phyloP scores from a whole-genome alignment of 2,329 filamentous ascomycete genomes.

The Paecilomyces sp. region DNA sequence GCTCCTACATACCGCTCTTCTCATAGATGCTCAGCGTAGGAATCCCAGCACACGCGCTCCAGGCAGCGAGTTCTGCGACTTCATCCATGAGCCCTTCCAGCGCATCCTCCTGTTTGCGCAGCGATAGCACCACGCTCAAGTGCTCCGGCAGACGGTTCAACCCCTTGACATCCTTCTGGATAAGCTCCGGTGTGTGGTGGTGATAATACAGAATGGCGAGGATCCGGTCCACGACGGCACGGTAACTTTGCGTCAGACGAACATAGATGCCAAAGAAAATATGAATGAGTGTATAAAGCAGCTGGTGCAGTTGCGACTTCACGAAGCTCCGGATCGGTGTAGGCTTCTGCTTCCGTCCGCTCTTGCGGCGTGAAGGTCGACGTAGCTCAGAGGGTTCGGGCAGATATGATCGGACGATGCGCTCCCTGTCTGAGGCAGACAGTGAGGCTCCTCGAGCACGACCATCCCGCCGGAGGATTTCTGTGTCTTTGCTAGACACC shows the following conservation, averaged over 20 bases:
- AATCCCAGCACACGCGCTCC: slow-evolving; percentile 87
- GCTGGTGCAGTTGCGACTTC: slow-evolving; percentile 35
- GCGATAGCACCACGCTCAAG: slow-evolving; percentile 76
- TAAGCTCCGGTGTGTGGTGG: slow-evolving; percentile 88
- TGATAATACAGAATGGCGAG: slow-evolving; percentile 87
- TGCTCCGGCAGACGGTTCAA: slow-evolving; percentile 73
- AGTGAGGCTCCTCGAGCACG: slow-evolving; percentile 35
- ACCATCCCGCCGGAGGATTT: slow-evolving; percentile 32
- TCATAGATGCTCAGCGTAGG: slow-evolving; percentile 87
- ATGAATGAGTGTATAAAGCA: slow-evolving; percentile 50
- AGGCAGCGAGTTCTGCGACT: slow-evolving; percentile 83
- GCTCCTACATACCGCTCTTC: slow-evolving; percentile 60
- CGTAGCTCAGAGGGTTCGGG: slow-evolving; percentile 35
- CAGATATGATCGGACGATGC: slow-evolving; percentile 46
- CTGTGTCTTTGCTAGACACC: slow-evolving; percentile 24
- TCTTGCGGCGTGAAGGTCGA: slow-evolving; percentile 12
- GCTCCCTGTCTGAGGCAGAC: slow-evolving; percentile 42
- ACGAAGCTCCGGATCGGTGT: slow-evolving; percentile 39
- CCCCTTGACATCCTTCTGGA: slow-evolving; percentile 73
- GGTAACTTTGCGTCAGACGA: slow-evolving; percentile 70
- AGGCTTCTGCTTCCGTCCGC: slow-evolving; percentile 14
- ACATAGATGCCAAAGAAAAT: slow-evolving; percentile 84
- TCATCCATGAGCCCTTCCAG: slow-evolving; percentile 82
- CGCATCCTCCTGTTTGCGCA: slow-evolving; percentile 62
- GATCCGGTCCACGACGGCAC: slow-evolving; percentile 68